A percentile compares a stretch with the other conserved stretches of the same genome.
Conservation (phyloP, 805 yeast genomes). For the Monosporozyma yasuniensis region DNA sequence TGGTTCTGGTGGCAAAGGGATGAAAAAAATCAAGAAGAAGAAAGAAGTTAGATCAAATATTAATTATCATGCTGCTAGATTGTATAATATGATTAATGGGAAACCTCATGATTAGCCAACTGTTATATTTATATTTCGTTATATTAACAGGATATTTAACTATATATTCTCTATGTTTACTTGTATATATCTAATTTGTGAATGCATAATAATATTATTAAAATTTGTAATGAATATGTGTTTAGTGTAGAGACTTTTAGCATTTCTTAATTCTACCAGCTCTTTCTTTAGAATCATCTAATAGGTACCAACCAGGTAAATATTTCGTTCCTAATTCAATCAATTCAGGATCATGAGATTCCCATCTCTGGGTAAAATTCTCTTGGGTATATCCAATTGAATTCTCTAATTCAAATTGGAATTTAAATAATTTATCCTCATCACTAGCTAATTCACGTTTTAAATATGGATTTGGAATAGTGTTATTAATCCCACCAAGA, state of each 20-base stretch:
- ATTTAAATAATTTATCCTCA: conserved; percentile 4
- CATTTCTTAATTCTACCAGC: conserved; percentile 24
- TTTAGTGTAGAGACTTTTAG: neutral
- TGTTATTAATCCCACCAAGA: conserved; percentile 67
- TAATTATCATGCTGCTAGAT: conserved; percentile 46
- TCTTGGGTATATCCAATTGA: conserved; percentile 6
- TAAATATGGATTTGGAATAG: conserved; percentile 63
- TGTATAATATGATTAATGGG: conserved; percentile 42
- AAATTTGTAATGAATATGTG: neutral
- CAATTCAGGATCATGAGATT: neutral
- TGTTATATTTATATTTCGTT: neutral
- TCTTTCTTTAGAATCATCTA: conserved; percentile 26
- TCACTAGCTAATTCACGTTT: neutral
- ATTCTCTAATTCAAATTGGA: conserved; percentile 24
- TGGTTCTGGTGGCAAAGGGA: conserved; percentile 14
- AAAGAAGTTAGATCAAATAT: conserved; percentile 26
- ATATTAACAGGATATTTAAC: neutral
- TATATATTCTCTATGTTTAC: neutral
- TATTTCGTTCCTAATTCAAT: neutral
- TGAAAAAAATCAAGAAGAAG: neutral
- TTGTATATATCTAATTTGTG: neutral
- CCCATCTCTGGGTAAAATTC: conserved; percentile 7
- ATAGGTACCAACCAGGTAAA: conserved; percentile 30
- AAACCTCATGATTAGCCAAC: conserved; percentile 32
- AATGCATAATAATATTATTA: neutral